Evolutionary conservation across 2,329 filamentous ascomycete species (phyloP).

Genomic region (Scytalidium lignicola): DNA sequence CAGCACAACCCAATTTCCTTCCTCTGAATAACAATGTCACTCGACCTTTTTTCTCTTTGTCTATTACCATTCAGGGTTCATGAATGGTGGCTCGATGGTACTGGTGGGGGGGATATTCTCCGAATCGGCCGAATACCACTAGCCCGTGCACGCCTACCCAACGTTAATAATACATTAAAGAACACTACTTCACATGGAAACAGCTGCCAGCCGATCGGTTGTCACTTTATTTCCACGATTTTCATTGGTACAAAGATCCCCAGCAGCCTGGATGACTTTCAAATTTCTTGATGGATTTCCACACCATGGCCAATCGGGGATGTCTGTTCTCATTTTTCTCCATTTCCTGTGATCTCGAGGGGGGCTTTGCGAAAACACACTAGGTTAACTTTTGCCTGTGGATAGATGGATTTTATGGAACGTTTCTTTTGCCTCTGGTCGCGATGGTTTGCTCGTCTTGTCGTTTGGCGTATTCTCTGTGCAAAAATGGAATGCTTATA

Average conservation of each 20-base stretch:
- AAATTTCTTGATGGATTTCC: not conserved
- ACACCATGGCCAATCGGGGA: not conserved
- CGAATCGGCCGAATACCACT: not conserved
- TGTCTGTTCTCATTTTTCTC: not conserved
- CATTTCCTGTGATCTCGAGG: not conserved
- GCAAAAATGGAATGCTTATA: too few relatives aligned
- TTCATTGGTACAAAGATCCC: too few relatives aligned
- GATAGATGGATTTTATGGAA: not conserved
- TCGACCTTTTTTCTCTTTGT: slow-evolving; percentile 16
- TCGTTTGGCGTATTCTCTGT: too few relatives aligned
- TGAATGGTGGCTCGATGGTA: slow-evolving; percentile 1
- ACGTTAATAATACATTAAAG: not conserved
- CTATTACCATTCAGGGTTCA: slow-evolving; percentile 8
- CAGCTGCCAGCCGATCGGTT: not conserved
- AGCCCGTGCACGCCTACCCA: not conserved
- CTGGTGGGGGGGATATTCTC: not conserved
- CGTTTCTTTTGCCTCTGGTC: too few relatives aligned
- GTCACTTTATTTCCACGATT: not conserved
- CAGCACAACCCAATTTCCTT: not conserved
- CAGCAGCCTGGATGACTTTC: not conserved
- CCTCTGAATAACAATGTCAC: slow-evolving; percentile 25
- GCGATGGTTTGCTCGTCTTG: too few relatives aligned
- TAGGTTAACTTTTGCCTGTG: not conserved
- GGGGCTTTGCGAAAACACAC: not conserved
- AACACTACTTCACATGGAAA: not conserved